Conservation (phyloP, 345 rosid genomes). For the Bruguiera gymnorhiza region DNA sequence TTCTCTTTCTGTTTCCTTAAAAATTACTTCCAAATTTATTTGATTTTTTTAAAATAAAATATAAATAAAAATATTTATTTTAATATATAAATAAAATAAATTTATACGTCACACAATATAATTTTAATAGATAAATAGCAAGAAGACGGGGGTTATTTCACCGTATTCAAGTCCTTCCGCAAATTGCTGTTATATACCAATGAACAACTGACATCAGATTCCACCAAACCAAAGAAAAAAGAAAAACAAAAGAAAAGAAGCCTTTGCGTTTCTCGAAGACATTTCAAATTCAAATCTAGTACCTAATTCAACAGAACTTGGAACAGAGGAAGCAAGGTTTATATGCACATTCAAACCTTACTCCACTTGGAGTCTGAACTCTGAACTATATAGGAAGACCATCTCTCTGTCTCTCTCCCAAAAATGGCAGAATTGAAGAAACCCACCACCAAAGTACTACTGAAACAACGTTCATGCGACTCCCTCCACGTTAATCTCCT, state of each 20-base stretch:
- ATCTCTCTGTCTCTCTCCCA: background rate
- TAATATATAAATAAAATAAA: no score
- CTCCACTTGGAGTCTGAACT: background rate
- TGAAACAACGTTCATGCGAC: slow-evolving; percentile 32
- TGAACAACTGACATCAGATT: background rate
- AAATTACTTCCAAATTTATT: no score
- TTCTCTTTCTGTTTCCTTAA: no score
- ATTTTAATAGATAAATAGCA: no score
- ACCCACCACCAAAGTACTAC: slow-evolving; percentile 7
- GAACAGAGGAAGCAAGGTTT: background rate
- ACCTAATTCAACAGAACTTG: background rate
- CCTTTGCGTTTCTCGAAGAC: background rate
- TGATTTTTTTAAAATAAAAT: no score
- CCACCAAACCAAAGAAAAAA: background rate
- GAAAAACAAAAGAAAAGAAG: background rate
- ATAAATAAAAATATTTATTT: no score
- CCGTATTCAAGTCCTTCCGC: no score
- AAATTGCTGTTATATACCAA: no score
- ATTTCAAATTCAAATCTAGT: background rate
- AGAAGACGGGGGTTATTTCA: no score
- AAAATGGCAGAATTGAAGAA: slow-evolving; percentile 31
- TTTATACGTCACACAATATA: no score
- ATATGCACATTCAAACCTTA: background rate
- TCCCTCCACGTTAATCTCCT: slow-evolving; percentile 42
- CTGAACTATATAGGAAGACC: background rate